Conservation (phyloP, 2,329 filamentous ascomycete species). For the Colletotrichum gigasporum region DNA sequence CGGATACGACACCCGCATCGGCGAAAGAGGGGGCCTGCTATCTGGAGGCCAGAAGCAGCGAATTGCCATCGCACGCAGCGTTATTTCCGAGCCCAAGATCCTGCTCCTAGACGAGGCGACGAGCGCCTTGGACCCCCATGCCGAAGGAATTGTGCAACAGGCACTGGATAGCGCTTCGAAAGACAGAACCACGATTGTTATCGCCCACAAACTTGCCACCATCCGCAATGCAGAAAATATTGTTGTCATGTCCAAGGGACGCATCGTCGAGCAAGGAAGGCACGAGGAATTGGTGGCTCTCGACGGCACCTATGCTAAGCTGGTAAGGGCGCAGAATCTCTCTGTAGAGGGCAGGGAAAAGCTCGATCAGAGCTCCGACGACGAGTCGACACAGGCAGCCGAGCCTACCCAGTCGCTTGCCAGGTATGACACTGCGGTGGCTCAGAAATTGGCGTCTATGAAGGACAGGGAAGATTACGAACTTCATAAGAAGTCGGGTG, state of each 20-base stretch:
- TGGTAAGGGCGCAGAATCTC: conserved; percentile 38
- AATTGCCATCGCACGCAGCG: conserved; percentile 72
- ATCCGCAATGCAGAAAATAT: conserved; percentile 44
- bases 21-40: conserved; percentile 35
- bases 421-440: background rate
- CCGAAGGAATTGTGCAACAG: conserved; percentile 59
- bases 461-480: conserved; percentile 23
- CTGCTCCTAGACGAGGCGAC: conserved; percentile 75
- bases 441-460: background rate
- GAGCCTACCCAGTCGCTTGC: background rate
- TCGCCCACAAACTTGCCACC: conserved; percentile 64
- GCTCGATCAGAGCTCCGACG: background rate
- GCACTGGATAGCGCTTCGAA: conserved; percentile 63
- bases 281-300: conserved; percentile 34
- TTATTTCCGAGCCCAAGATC: conserved; percentile 68
- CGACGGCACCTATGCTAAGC: conserved; percentile 33
- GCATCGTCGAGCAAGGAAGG: conserved; percentile 42
- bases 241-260: conserved; percentile 42
- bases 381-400: background rate
- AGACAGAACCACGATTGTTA: conserved; percentile 69
- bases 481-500: background rate
- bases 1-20: conserved; percentile 37
- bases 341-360: background rate
- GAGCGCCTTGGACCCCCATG: conserved; percentile 57
- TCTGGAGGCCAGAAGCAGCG: conserved; percentile 71